Percentiles rank a stretch among this genome's conserved stretches.
These are phyloP conservation scores for Saccharomycopsis microspora DNA, from an alignment of 805 yeast species.

Conservation along the genomic window DNA sequence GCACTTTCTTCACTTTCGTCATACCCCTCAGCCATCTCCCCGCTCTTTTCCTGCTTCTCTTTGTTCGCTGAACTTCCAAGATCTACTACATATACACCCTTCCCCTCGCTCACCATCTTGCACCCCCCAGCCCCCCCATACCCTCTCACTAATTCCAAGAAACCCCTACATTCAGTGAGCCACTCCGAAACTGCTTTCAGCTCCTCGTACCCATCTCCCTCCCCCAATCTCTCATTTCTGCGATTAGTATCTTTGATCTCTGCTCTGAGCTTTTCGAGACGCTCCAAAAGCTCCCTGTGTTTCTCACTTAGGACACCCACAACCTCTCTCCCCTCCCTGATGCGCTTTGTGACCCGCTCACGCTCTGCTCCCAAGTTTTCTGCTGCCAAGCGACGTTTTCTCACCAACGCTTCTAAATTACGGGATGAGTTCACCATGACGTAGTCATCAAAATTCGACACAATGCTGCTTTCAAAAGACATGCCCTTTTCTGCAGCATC, in stretches of 20 bases:
- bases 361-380: constrained; percentile 1
- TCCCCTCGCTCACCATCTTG: too few species aligned
- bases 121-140: too few species aligned
- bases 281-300: background rate
- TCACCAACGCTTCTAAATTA: constrained; percentile 6
- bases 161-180: too few species aligned
- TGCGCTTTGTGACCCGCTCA: background rate
- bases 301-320: background rate
- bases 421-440: constrained; percentile 12
- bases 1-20: too few species aligned
- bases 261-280: too few species aligned
- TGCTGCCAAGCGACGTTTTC: constrained; percentile 4
- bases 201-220: too few species aligned
- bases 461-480: constrained; percentile 2
- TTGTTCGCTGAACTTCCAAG: too few species aligned
- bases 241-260: background rate
- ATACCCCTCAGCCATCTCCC: too few species aligned
- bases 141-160: too few species aligned
- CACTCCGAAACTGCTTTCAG: too few species aligned
- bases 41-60: too few species aligned
- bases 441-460: constrained; percentile 13
- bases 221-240: background rate
- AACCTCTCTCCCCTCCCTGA: background rate
- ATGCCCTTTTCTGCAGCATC: background rate
- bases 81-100: too few species aligned